Evolutionary conservation across 1,284 basidiomycete genomes (phyloP).

Genomic region (Ustilago xerochloae): DNA sequence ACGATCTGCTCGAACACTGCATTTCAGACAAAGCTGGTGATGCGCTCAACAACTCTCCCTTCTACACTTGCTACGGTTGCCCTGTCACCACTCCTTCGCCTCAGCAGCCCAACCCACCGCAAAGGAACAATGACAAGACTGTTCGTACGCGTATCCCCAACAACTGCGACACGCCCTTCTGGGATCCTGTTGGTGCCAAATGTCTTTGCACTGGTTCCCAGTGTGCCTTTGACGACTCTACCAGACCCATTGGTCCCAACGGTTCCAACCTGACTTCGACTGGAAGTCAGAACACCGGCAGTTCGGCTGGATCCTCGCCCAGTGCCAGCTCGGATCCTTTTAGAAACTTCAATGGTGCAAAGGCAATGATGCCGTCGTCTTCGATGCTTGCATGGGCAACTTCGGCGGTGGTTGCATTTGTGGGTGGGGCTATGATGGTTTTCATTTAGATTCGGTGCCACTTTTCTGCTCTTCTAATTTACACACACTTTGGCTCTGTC

Average conservation of each 20-base stretch:
- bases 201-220: constrained; percentile 52
- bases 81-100: constrained; percentile 56
- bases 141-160: constrained; percentile 52
- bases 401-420: constrained; percentile 13
- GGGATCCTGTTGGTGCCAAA: constrained; percentile 61
- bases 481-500: no score
- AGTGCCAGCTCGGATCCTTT: constrained; percentile 38
- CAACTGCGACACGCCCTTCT: constrained; percentile 61
- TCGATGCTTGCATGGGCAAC: constrained; percentile 21
- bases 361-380: not conserved
- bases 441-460: constrained; percentile 23
- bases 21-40: constrained; percentile 58
- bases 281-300: constrained; percentile 31
- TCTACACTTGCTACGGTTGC: constrained; percentile 65
- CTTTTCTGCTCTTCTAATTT: no score
- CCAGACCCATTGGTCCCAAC: constrained; percentile 58
- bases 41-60: constrained; percentile 60
- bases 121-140: constrained; percentile 60
- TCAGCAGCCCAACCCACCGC: constrained; percentile 59
- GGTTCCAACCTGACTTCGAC: constrained; percentile 45
- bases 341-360: constrained; percentile 33
- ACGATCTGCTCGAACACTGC: constrained; percentile 58
- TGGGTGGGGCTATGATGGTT: constrained; percentile 27
- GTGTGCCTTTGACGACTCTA: constrained; percentile 55
- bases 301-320: constrained; percentile 5